A percentile compares a stretch with the other conserved stretches of the same genome.
phyloP scores from a whole-genome alignment of 2,329 filamentous ascomycete species.

The Venturia pyrina region DNA sequence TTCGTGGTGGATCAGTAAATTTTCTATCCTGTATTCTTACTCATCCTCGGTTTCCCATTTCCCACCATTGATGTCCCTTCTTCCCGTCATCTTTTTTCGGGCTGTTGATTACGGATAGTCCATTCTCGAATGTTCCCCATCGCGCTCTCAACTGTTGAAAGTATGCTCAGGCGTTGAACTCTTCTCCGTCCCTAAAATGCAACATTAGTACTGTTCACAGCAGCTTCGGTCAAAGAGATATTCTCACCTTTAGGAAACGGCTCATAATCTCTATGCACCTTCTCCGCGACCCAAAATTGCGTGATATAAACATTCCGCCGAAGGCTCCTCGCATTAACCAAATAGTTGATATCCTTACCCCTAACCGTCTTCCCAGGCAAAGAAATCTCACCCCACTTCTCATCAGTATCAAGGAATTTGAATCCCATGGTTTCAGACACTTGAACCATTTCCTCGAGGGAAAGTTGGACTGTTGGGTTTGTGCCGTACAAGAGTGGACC shows the following conservation, averaged over 20 bases:
- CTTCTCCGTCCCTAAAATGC: neutral
- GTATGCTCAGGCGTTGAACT: slow-evolving; percentile 3
- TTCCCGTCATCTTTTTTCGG: too few species aligned
- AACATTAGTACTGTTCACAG: neutral
- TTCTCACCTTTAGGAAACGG: neutral
- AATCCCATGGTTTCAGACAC: slow-evolving; percentile 11
- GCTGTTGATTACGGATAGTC: neutral
- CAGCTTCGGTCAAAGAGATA: neutral
- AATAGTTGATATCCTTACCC: slow-evolving; percentile 7
- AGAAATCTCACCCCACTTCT: slow-evolving; percentile 8
- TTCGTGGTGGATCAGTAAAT: too few species aligned
- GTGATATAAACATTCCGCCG: slow-evolving; percentile 4
- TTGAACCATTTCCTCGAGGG: slow-evolving; percentile 9
- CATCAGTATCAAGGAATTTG: slow-evolving; percentile 9
- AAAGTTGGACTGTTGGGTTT: slow-evolving; percentile 3
- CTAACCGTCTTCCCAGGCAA: slow-evolving; percentile 1
- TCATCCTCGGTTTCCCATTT: too few species aligned
- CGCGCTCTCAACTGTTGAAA: neutral
- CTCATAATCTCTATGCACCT: slow-evolving; percentile 6
- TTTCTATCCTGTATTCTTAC: too few species aligned
- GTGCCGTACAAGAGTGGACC: slow-evolving; percentile 9
- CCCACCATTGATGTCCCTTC: too few species aligned
- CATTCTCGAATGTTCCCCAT: neutral
- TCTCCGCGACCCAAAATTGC: slow-evolving; percentile 11
- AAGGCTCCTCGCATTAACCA: neutral